Base-by-base conservation (phyloP, 805 yeast genomes). In the Kazachstania viticola region DNA sequence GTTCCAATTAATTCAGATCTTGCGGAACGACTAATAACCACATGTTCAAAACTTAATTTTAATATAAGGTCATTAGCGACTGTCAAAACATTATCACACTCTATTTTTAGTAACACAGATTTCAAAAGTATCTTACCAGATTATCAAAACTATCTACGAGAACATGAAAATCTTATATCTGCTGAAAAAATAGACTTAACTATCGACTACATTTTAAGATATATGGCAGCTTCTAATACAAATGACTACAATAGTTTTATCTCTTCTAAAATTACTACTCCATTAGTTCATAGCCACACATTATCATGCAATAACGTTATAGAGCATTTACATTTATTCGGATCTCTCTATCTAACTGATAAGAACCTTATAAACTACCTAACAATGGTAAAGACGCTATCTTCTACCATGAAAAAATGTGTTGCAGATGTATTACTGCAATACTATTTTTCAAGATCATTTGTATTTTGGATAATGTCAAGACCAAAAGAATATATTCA, bases 151-250 rank as follows among this genome's bases (percentile, higher is more conserved):
- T 42, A 35, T 27, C 27, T 46, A n/a, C 33, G 31, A 25, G 37
- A 41, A 19, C 39, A 35, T 7, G 38, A 41, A 12, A 25, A 27
- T 18, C 37, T 41, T 4, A 7, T 22, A 8, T 32, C 25, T 31
- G 17, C 33, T 27, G 31, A 39, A 36, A 38, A 46, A 17, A 57
- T 69, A 11, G 71, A 67, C 40, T 21, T 38, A 2, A 51, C 51
- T 24, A 52, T 67, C 29, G 67, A 62, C 13, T 50, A 58, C 15
- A 50, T 72, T 5, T 41, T 65, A 21, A 50, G 61, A 25, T 72
- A 56, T 43, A 30, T 69, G 7, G 65, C 74, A 1, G 69, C 73
- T 11, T 52, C 74, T 3, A 69, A 71, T 41, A 60, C 66, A 24
- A 29, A 30, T 0, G 71, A 67, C 24, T 64, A 53, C 35, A 56